Conservation (phyloP, 108 stramenopile species). For the Epipyxis sp. region DNA sequence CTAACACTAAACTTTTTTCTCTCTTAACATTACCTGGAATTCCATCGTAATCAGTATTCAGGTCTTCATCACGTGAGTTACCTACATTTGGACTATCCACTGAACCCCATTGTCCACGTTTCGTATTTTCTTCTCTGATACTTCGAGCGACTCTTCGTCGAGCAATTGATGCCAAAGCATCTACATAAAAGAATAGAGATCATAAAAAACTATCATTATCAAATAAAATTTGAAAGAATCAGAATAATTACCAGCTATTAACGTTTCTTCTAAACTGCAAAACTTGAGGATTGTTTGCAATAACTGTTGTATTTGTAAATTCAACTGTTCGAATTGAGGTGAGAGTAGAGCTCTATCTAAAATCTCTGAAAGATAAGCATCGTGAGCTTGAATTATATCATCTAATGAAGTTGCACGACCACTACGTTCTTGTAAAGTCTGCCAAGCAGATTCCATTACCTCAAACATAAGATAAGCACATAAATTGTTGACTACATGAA, state of each 20-base stretch:
- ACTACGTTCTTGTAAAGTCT: slow-evolving; percentile 62
- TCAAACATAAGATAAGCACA: slow-evolving; percentile 96
- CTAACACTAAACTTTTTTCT: too few species aligned
- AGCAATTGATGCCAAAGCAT: slow-evolving; percentile 16
- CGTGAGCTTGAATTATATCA: slow-evolving; percentile 81
- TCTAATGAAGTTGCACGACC: slow-evolving; percentile 73
- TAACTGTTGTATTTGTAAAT: slow-evolving; percentile 44
- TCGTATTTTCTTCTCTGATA: neutral
- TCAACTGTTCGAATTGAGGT: slow-evolving; percentile 38
- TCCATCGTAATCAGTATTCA: too few species aligned
- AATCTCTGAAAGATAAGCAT: slow-evolving; percentile 76
- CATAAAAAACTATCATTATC: slow-evolving; percentile 68
- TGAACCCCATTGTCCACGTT: too few species aligned
- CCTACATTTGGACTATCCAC: too few species aligned
- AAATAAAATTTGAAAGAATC: too few species aligned
- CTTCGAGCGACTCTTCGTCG: neutral
- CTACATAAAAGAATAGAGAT: slow-evolving; percentile 60
- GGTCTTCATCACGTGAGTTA: too few species aligned
- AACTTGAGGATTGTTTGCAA: neutral
- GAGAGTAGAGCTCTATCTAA: slow-evolving; percentile 68
- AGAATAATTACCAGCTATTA: slow-evolving; percentile 53
- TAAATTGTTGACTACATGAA: slow-evolving; percentile 88
- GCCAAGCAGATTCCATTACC: slow-evolving; percentile 92
- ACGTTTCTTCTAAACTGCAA: slow-evolving; percentile 44
- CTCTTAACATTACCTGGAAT: neutral